Percentiles rank a stretch among this genome's conserved stretches.
Conservation (phyloP, 164 flowering plant genomes). For the Dillenia turbinata region DNA sequence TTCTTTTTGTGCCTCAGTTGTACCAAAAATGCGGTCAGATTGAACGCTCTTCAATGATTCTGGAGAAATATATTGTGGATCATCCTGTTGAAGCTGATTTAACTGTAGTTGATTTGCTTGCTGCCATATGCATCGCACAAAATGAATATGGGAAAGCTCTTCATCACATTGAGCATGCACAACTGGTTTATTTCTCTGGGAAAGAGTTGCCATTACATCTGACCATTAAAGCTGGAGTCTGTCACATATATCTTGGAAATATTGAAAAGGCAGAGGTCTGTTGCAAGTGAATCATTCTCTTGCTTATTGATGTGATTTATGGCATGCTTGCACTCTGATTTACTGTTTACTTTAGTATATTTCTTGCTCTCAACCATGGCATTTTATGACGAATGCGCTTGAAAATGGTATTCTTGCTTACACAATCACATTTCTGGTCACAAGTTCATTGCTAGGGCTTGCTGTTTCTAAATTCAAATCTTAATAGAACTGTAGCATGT, state of each 20-base stretch:
- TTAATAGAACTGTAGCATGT: too few species aligned
- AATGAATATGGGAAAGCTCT: conserved; percentile 50
- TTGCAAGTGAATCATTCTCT: background rate
- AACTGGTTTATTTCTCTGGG: conserved; percentile 21
- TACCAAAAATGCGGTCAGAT: conserved; percentile 52
- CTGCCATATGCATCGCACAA: conserved; percentile 45
- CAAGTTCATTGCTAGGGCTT: background rate
- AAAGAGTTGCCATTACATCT: conserved; percentile 50
- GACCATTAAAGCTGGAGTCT: conserved; percentile 64
- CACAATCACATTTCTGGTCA: background rate
- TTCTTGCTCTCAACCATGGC: background rate
- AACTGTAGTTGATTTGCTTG: conserved; percentile 52
- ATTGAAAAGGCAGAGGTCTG: conserved; percentile 73
- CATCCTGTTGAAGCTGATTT: conserved; percentile 40
- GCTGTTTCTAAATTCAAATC: background rate
- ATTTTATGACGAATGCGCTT: too few species aligned
- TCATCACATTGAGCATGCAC: conserved; percentile 55
- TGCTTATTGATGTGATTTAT: background rate
- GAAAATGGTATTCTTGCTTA: background rate
- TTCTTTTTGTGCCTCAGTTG: conserved; percentile 27
- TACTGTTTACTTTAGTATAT: background rate
- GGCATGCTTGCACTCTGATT: background rate
- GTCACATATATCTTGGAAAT: conserved; percentile 62
- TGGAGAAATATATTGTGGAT: conserved; percentile 53
- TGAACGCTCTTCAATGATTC: conserved; percentile 43